Evolutionary conservation across 176 grass and related monocot genomes (phyloP).

Genomic region (Musa troglodytarum): DNA sequence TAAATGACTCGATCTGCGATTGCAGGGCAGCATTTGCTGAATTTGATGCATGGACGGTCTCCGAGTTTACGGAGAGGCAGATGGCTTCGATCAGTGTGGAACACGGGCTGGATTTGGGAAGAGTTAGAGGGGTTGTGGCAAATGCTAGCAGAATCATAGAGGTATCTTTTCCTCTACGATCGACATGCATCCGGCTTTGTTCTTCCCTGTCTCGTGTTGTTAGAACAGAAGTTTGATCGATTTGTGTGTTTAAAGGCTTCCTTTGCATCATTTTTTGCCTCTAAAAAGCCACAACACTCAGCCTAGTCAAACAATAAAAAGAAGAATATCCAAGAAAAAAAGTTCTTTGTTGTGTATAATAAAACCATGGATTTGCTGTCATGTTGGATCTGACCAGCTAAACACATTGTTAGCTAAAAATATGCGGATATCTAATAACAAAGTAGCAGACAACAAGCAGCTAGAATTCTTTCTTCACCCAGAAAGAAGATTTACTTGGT

Average conservation of each 20-base stretch:
- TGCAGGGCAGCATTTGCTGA: slow-evolving; percentile 77
- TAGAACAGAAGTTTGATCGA: neutral
- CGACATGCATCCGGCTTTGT: too few relatives aligned
- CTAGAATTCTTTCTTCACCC: neutral
- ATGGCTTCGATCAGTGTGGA: slow-evolving; percentile 56
- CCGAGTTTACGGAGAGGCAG: slow-evolving; percentile 71
- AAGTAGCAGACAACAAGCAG: neutral
- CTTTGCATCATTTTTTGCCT: neutral
- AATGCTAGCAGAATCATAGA: slow-evolving; percentile 74
- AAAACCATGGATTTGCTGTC: neutral
- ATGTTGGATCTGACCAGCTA: neutral
- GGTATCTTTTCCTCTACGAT: slow-evolving; percentile 26
- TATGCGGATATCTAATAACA: neutral
- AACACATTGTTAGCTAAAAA: neutral
- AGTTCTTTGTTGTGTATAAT: neutral
- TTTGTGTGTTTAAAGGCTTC: neutral
- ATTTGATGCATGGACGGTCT: slow-evolving; percentile 60
- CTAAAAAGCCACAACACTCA: neutral
- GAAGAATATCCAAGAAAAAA: neutral
- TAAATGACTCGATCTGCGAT: slow-evolving; percentile 14
- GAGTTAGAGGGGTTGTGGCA: slow-evolving; percentile 61
- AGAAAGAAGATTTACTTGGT: neutral
- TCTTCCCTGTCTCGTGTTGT: neutral
- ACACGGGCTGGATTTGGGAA: slow-evolving; percentile 56
- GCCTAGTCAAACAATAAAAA: neutral